A percentile compares a stretch with the other conserved stretches of the same genome.
These are phyloP conservation scores for Sungouiella thailandica DNA, from an alignment of 805 yeast genomes.

Conservation along the genomic window DNA sequence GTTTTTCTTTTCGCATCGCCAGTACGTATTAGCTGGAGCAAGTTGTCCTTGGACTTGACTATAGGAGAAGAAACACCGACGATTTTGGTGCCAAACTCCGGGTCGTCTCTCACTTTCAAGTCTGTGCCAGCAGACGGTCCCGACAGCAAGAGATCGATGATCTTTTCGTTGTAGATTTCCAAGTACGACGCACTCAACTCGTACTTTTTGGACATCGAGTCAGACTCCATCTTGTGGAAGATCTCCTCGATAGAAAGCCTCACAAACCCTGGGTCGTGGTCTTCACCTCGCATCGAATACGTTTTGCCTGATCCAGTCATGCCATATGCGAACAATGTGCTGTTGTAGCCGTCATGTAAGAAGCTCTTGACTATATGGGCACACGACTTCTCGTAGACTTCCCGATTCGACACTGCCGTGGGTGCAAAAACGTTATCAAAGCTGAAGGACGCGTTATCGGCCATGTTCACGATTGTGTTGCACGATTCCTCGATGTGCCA, in stretches of 20 bases:
- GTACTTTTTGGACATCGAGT: slow-evolving; percentile 26
- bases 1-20: slow-evolving; percentile 80
- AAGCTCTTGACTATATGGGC: slow-evolving; percentile 47
- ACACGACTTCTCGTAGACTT: slow-evolving; percentile 59
- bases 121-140: slow-evolving; percentile 48
- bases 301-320: slow-evolving; percentile 95
- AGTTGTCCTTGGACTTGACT: slow-evolving; percentile 54
- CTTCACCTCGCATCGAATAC: slow-evolving; percentile 74
- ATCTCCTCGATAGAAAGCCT: slow-evolving; percentile 60
- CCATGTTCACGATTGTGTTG: slow-evolving; percentile 42
- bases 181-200: slow-evolving; percentile 63
- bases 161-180: slow-evolving; percentile 83
- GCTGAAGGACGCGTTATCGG: slow-evolving; percentile 55
- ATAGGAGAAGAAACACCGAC: slow-evolving; percentile 64
- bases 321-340: slow-evolving; percentile 90
- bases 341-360: slow-evolving; percentile 69
- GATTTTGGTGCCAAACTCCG: slow-evolving; percentile 65
- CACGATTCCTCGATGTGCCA: slow-evolving; percentile 43
- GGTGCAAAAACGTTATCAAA: slow-evolving; percentile 78
- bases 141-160: slow-evolving; percentile 48
- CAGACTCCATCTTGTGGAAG: slow-evolving; percentile 42
- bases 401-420: slow-evolving; percentile 40
- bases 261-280: slow-evolving; percentile 63
- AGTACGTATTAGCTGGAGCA: slow-evolving; percentile 50
- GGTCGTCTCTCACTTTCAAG: slow-evolving; percentile 74